A percentile compares a stretch with the other conserved stretches of the same genome.
These are phyloP conservation scores for Protomyces inundatus DNA, from an alignment of 1,139 yeast species.

Conservation along the genomic window DNA sequence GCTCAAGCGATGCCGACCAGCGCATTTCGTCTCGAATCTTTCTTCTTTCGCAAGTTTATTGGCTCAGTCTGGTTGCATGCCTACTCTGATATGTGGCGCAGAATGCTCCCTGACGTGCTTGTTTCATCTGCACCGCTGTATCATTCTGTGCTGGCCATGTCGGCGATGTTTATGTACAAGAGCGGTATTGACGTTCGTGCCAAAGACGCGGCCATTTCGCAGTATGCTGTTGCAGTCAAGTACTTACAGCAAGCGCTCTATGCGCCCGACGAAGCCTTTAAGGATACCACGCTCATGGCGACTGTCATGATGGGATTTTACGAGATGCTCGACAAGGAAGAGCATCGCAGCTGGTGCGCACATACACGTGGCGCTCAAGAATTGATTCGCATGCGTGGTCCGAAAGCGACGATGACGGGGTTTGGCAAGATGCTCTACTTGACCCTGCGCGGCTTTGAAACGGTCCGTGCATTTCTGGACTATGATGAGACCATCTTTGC, in stretches of 20 bases:
- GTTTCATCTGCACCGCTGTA: slow-evolving; percentile 24
- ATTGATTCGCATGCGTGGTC: slow-evolving; percentile 12
- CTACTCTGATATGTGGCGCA: slow-evolving; percentile 11
- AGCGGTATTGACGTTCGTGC: not conserved
- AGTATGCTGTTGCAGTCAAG: slow-evolving; percentile 3
- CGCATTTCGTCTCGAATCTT: slow-evolving; percentile 5
- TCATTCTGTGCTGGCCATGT: slow-evolving; percentile 29
- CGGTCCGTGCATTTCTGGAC: slow-evolving; percentile 10
- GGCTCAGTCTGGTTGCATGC: slow-evolving; percentile 15
- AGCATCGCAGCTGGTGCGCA: slow-evolving; percentile 11
- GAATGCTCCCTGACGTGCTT: slow-evolving; percentile 1
- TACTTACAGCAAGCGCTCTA: slow-evolving; percentile 14
- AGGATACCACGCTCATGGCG: slow-evolving; percentile 22
- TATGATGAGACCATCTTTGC: slow-evolving; percentile 12
- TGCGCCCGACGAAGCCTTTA: slow-evolving; percentile 1
- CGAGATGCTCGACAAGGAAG: slow-evolving; percentile 19
- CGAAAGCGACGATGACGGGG: not conserved
- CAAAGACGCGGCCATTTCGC: slow-evolving; percentile 8
- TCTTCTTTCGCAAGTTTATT: slow-evolving; percentile 17
- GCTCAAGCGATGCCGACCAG: slow-evolving; percentile 1
- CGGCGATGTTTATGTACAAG: slow-evolving; percentile 28
- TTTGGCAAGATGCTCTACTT: slow-evolving; percentile 10
- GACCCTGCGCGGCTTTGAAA: slow-evolving; percentile 19
- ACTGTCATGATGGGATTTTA: slow-evolving; percentile 21
- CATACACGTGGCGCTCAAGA: slow-evolving; percentile 19